These are phyloP conservation scores for Aspergillus eucalypticola DNA, from an alignment of 2,329 filamentous ascomycete genomes.

Conservation along the genomic window DNA sequence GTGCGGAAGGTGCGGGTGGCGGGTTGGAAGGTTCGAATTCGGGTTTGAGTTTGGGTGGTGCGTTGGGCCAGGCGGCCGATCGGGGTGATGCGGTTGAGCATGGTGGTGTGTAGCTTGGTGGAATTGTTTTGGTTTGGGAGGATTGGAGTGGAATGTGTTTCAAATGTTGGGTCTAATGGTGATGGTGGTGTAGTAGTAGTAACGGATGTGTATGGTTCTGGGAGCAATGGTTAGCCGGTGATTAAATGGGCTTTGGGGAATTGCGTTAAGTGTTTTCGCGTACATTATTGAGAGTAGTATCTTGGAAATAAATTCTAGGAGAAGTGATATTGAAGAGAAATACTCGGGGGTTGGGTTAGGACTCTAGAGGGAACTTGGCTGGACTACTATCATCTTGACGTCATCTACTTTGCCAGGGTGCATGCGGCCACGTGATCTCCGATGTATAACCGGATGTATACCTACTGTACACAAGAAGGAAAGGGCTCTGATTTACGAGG, in stretches of 20 bases:
- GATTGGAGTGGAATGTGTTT: no score
- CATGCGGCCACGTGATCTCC: background rate
- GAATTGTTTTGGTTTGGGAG: background rate
- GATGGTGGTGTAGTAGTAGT: no score
- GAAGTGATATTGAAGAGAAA: background rate
- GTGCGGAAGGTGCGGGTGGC: conserved; percentile 1
- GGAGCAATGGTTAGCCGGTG: background rate
- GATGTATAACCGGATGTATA: background rate
- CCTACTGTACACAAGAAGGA: background rate
- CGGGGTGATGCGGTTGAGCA: conserved; percentile 11
- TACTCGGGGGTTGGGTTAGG: background rate
- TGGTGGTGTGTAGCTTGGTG: conserved; percentile 9
- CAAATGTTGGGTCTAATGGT: no score
- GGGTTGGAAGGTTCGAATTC: background rate
- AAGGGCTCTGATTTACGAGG: background rate
- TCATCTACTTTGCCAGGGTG: background rate
- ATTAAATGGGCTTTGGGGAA: background rate
- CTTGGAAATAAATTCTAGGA: background rate
- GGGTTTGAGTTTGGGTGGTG: background rate
- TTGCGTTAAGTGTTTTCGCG: background rate
- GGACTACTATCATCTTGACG: conserved; percentile 4
- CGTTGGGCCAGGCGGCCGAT: conserved; percentile 10
- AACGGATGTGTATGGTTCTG: background rate
- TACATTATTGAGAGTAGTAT: background rate
- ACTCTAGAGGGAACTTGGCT: background rate